These are phyloP conservation scores for Rhodotorula sp. DNA, from an alignment of 1,284 basidiomycete genomes.

Conservation along the genomic window DNA sequence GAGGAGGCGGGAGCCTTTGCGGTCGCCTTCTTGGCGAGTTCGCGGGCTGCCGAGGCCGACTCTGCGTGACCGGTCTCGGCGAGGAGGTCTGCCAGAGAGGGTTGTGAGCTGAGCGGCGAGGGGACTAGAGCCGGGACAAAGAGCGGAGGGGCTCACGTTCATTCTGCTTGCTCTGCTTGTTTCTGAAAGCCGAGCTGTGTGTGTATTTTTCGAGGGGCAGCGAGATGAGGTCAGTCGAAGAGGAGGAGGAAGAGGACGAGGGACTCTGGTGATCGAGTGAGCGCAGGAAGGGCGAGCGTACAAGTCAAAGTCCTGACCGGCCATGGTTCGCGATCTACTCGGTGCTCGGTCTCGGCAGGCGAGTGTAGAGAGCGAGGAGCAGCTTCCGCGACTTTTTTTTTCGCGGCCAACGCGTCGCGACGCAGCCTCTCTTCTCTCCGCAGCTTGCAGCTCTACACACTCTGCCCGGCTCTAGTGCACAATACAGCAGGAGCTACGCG, in stretches of 20 bases:
- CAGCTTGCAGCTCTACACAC: background rate
- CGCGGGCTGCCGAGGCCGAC: background rate
- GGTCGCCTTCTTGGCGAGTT: background rate
- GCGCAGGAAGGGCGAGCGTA: background rate
- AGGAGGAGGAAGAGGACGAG: background rate
- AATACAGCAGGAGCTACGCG: background rate
- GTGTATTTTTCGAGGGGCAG: background rate
- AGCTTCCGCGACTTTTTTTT: background rate
- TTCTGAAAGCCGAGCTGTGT: conserved; percentile 1
- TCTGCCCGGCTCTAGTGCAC: no score
- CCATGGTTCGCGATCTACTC: no score
- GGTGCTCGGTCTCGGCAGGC: no score
- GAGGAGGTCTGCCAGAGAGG: background rate
- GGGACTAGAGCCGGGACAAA: background rate
- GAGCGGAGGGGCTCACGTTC: background rate
- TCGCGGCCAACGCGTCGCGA: background rate
- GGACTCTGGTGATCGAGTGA: background rate
- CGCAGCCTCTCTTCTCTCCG: background rate
- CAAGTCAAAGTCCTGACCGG: background rate
- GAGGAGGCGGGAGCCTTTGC: background rate
- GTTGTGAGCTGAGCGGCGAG: background rate
- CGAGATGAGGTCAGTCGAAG: background rate
- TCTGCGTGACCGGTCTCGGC: background rate
- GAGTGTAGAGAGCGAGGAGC: background rate
- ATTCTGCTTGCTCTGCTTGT: background rate